These are phyloP conservation scores for Perilla frutescens DNA, from an alignment of 257 asterid genomes.

Conservation along the genomic window DNA sequence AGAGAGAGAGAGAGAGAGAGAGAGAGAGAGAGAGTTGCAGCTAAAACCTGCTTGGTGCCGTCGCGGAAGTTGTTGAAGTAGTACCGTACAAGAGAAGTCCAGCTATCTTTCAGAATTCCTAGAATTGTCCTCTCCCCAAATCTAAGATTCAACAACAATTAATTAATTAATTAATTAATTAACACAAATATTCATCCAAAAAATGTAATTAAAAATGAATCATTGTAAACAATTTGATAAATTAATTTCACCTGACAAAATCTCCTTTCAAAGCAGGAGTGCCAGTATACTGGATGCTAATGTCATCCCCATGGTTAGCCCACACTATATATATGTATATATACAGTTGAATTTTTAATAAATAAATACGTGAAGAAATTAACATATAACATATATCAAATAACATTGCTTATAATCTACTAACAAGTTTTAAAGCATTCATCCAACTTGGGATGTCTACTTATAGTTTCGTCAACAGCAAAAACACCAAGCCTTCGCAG, in stretches of 20 bases:
- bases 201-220: background rate
- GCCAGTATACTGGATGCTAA: constrained; percentile 94
- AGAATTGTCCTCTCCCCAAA: constrained; percentile 75
- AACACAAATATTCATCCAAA: background rate
- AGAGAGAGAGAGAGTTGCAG: constrained; percentile 2
- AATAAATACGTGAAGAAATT: background rate
- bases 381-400: no score
- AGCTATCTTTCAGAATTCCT: constrained; percentile 74
- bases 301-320: constrained; percentile 96
- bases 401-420: constrained; percentile 20
- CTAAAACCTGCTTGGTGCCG: constrained; percentile 87
- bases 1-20: background rate
- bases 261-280: constrained; percentile 63
- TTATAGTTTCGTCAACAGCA: constrained; percentile 68
- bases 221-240: background rate
- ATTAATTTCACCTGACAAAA: constrained; percentile 33
- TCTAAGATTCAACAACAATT: constrained; percentile 43
- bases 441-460: constrained; percentile 70
- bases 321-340: constrained; percentile 55
- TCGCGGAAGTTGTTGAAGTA: constrained; percentile 91
- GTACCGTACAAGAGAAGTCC: constrained; percentile 80
- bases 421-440: constrained; percentile 71
- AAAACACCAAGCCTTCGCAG: constrained; percentile 88
- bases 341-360: constrained; percentile 27
- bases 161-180: background rate